phyloP scores from a whole-genome alignment of 805 yeast genomes.

The Myxozyma udenii region DNA sequence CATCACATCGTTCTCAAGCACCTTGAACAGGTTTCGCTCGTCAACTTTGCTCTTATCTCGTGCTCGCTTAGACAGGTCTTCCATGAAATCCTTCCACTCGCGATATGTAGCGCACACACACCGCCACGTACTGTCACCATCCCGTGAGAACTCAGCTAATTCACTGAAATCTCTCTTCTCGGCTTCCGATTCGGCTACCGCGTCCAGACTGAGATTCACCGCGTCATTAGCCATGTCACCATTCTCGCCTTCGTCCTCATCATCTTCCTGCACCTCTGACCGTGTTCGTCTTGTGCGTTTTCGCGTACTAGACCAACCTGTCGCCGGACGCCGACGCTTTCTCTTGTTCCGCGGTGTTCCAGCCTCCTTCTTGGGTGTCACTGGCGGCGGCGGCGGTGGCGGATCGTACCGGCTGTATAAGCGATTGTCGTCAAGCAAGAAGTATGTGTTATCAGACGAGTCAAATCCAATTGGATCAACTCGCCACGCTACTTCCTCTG shows the following conservation, averaged over 20 bases:
- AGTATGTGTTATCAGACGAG: constrained; percentile 34
- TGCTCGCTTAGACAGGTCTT: constrained; percentile 24
- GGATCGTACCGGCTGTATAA: constrained; percentile 31
- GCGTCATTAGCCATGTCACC: constrained; percentile 9
- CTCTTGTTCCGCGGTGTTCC: constrained; percentile 2
- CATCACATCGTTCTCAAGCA: constrained; percentile 31
- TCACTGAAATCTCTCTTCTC: constrained; percentile 12
- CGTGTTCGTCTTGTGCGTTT: constrained; percentile 3
- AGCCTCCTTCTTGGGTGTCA: constrained; percentile 13
- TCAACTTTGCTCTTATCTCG: constrained; percentile 17
- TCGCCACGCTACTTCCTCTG: constrained; percentile 31
- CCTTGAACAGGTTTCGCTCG: constrained; percentile 28
- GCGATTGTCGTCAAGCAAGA: constrained; percentile 40
- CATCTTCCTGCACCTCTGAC: constrained; percentile 16
- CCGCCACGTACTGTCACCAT: constrained; percentile 33
- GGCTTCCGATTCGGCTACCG: constrained; percentile 4
- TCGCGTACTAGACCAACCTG: constrained; percentile 17
- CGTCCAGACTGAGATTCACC: constrained; percentile 1
- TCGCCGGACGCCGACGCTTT: constrained; percentile 16
- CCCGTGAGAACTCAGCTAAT: constrained; percentile 19
- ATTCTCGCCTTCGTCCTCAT: constrained; percentile 23
- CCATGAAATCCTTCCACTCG: constrained; percentile 34
- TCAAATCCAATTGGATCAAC: constrained; percentile 37
- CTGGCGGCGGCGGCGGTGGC: constrained; percentile 8
- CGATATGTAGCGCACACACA: constrained; percentile 36